Base-by-base conservation (phyloP, 345 rosid genomes). In the Salix suchowensis region DNA sequence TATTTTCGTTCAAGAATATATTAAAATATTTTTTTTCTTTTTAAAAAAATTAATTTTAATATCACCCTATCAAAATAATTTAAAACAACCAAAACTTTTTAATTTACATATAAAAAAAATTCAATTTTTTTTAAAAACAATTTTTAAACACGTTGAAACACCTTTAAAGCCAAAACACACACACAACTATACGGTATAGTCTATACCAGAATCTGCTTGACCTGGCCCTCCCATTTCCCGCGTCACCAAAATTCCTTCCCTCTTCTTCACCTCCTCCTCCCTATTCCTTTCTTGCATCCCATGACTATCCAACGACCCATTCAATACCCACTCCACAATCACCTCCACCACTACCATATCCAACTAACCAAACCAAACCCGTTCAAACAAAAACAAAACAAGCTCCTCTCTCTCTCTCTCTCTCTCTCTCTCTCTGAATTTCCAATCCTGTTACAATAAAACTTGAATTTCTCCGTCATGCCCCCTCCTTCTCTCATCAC, bases 261-360 rank as follows among this genome's bases (percentile, higher is more conserved):
- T 65, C 83, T 30, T 69, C 83, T n/a, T 55, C 84, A 73, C 72
- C 83, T 81, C 88, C 83, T 68, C 32, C 37, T 54, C 58, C 8
- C 76, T 62, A 79, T 87, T 84, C 91, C 88, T 88, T 87, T 60
- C 90, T 80, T 89, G 81, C 81, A 74, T 76, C 83, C 74, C 76
- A 74, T 24, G 71, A 77, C 82, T 81, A 79, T 64, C 68, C 83
- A 77, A 67, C 78, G 88, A 87, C 89, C 81, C 82, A 32, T 87
- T 90, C 91, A 84, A 86, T 7, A 62, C 37, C 30, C 32, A 62
- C 7, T 61, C 32, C 70, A 19, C 44, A 23, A 28, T 11, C 62
- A 13, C 81, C 82, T 55, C 74, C 79, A 68, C 70, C 79, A 6
- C 24, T 28, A 65, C 70, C 73, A 62, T 24, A 66, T 48, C 75